Conservation (phyloP, 441 rosid species). For the Corymbia citriodora region DNA sequence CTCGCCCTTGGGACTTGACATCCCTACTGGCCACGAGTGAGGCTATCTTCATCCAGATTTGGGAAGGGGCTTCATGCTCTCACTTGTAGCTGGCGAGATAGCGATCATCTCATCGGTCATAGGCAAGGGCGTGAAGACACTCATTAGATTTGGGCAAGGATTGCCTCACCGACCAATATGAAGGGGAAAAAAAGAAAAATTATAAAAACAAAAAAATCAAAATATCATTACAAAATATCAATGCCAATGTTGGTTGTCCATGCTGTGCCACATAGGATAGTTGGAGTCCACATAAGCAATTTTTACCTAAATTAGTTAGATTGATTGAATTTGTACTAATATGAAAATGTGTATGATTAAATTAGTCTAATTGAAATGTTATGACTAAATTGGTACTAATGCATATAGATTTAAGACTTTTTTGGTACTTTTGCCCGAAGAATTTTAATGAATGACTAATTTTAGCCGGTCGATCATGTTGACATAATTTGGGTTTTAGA, state of each 20-base stretch:
- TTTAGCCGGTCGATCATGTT: background rate
- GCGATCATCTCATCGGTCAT: background rate
- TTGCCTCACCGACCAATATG: background rate
- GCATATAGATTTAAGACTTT: background rate
- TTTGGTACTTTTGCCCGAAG: background rate
- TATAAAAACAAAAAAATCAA: too few relatives aligned
- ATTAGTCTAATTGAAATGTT: background rate
- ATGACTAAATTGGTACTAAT: background rate
- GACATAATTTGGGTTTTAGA: background rate
- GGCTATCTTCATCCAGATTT: background rate
- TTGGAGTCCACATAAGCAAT: too few relatives aligned
- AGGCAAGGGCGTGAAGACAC: background rate
- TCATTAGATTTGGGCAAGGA: background rate
- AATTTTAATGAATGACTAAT: background rate
- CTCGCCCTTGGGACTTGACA: background rate
- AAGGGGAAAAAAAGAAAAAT: background rate
- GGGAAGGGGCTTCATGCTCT: background rate
- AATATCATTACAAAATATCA: background rate
- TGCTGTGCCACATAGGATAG: too few relatives aligned
- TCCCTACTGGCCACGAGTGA: background rate
- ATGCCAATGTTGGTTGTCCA: rapidly evolving
- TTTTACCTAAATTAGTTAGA: too few relatives aligned
- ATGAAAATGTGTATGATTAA: too few relatives aligned
- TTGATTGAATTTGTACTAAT: background rate
- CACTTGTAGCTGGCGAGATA: rapidly evolving